A percentile compares a stretch with the other conserved stretches of the same genome.
Evolutionary conservation across 2,329 filamentous ascomycete genomes (phyloP).

Genomic region (Sphaerulina vaccinii): DNA sequence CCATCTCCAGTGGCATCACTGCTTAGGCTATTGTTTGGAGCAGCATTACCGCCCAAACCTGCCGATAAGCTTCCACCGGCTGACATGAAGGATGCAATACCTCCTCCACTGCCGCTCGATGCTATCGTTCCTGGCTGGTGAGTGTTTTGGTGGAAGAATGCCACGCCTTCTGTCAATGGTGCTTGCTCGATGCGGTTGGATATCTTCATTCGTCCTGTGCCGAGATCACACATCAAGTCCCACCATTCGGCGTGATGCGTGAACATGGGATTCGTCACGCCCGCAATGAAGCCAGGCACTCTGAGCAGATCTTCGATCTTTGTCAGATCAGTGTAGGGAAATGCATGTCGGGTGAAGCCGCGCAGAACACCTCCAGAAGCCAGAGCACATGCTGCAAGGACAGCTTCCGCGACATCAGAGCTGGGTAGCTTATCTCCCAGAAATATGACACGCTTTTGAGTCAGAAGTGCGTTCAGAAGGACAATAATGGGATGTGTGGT

Average conservation of each 20-base stretch:
- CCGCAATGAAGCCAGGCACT: conserved; percentile 95
- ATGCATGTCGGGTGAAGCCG: conserved; percentile 93
- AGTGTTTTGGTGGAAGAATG: conserved; percentile 73
- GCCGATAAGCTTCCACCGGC: conserved; percentile 40
- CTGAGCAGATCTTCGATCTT: conserved; percentile 96
- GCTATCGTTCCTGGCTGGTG: conserved; percentile 28
- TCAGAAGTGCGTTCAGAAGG: conserved; percentile 88
- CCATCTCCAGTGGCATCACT: conserved; percentile 79
- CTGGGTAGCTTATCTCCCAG: conserved; percentile 93
- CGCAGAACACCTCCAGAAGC: conserved; percentile 88
- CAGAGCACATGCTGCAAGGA: conserved; percentile 91
- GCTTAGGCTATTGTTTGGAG: conserved; percentile 32
- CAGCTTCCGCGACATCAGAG: conserved; percentile 94
- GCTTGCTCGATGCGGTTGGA: conserved; percentile 82
- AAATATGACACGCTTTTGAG: conserved; percentile 95
- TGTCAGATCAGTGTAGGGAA: conserved; percentile 95
- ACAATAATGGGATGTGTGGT: conserved; percentile 94
- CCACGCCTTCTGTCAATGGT: conserved; percentile 75
- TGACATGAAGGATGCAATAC: conserved; percentile 32
- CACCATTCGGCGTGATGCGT: conserved; percentile 96
- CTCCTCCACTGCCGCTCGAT: conserved; percentile 28
- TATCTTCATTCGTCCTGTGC: conserved; percentile 90
- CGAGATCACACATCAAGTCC: conserved; percentile 92
- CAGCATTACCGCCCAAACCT: conserved; percentile 33
- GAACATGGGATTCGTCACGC: conserved; percentile 95